Conservation (phyloP, 2,329 filamentous ascomycete species). For the Aplosporella prunicola region DNA sequence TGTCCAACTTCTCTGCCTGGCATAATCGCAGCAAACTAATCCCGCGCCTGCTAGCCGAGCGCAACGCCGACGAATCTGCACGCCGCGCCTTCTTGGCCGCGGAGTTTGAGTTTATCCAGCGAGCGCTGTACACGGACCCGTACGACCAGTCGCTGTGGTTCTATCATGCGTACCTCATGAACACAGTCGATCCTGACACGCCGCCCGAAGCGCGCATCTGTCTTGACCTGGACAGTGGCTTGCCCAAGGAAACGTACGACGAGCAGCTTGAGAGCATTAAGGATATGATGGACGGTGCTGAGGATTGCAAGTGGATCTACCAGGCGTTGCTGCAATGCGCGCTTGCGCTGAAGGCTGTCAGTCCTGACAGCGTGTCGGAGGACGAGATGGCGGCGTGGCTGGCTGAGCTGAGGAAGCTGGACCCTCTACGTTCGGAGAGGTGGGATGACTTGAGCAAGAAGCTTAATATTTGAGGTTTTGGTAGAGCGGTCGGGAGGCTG, state of each 20-base stretch:
- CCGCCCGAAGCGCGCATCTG: constrained; percentile 50
- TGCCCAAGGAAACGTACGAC: constrained; percentile 55
- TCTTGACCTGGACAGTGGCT: constrained; percentile 49
- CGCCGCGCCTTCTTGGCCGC: constrained; percentile 63
- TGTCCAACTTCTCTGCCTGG: constrained; percentile 97
- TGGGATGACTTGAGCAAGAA: constrained; percentile 51
- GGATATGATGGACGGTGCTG: constrained; percentile 56
- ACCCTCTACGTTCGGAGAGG: constrained; percentile 63
- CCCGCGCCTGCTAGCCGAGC: constrained; percentile 61
- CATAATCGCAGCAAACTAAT: constrained; percentile 83
- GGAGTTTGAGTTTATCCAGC: constrained; percentile 67
- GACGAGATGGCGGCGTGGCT: constrained; percentile 65
- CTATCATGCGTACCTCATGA: constrained; percentile 83
- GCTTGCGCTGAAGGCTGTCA: constrained; percentile 20
- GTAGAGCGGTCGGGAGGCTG: no score
- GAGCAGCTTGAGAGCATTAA: constrained; percentile 66
- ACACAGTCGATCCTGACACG: constrained; percentile 47
- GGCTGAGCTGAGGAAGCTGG: constrained; percentile 65
- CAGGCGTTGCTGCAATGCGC: constrained; percentile 74
- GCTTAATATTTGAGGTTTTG: no score
- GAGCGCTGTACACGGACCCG: constrained; percentile 77
- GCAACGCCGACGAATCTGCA: constrained; percentile 51
- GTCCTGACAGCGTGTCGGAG: neutral
- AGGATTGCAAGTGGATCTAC: constrained; percentile 80
- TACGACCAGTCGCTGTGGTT: constrained; percentile 97